Base-by-base conservation (phyloP, 73 alveolate species). In the Paramecium bursaria region DNA sequence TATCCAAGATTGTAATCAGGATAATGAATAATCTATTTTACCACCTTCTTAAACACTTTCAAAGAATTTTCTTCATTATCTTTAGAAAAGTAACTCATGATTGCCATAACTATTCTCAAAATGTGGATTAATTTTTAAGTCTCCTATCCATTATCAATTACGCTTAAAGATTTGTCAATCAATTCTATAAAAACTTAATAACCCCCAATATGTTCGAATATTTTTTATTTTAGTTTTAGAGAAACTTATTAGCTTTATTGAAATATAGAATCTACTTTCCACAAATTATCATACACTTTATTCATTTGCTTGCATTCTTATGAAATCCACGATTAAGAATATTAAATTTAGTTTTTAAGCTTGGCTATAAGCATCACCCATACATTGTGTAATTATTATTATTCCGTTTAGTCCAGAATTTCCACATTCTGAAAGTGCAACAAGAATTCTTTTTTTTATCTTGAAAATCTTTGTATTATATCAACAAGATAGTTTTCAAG, bases 401-500 rank as follows among this genome's bases (percentile, higher is more conserved):
- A 31, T n/a, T 67, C 82, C 33, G 33, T 67, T 4, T 42, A 25
- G 19, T 67, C 82, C 22, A 79, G 19, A 19, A 79, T 61, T 10
- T 79, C 61, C 7, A 79, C 46, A 25, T 79, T 79, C 14, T 35
- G 50, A 33, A 79, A 53, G 46, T 79, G 75, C 3, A 19, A 33
- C 21, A 54, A 53, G 25, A 79, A 52, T 79, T 79, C 89, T 22
- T 55, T 49, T 44, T 79, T 79, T 79, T 79, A 53, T 33, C 57
- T 30, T 13, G 53, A 67, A 53, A 79, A 31, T 10, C 89, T n/a
- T 19, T 53, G 31, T 4, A 79, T 31, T 14, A 79, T 50, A 4
- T 79, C 76, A 25, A 79, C 76, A 10, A 79, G 51, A 15, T 79
- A 26, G 22, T 79, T 79, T 17, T 73, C 76, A 22, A 79, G 54